These are phyloP conservation scores for Boechera stricta DNA, from an alignment of 345 rosid genomes.

Conservation along the genomic window DNA sequence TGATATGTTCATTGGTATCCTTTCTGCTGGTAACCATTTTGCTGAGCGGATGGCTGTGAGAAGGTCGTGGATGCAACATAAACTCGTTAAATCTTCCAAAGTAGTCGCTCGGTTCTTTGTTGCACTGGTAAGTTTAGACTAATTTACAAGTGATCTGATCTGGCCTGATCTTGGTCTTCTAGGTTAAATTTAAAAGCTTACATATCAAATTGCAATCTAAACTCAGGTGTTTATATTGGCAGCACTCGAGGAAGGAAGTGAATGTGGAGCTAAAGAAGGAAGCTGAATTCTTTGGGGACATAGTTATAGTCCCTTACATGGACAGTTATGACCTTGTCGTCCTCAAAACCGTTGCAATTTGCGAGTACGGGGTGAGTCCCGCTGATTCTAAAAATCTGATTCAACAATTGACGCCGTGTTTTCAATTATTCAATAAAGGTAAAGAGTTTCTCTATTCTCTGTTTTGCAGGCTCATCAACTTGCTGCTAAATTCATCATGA, in stretches of 20 bases:
- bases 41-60: slow-evolving; percentile 92
- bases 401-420: slow-evolving; percentile 1
- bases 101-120: slow-evolving; percentile 89
- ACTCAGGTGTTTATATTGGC: slow-evolving; percentile 2
- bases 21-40: slow-evolving; percentile 88
- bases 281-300: slow-evolving; percentile 81
- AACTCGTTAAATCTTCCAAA: slow-evolving; percentile 68
- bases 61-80: slow-evolving; percentile 91
- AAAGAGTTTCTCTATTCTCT: slow-evolving; percentile 10
- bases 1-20: slow-evolving; percentile 80
- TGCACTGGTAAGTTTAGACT: slow-evolving; percentile 61
- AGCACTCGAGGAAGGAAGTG: slow-evolving; percentile 80
- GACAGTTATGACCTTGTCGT: slow-evolving; percentile 83
- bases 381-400: neutral
- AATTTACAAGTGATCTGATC: slow-evolving; percentile 15
- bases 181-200: neutral
- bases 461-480: slow-evolving; percentile 59
- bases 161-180: neutral
- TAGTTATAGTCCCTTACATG: slow-evolving; percentile 77
- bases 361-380: slow-evolving; percentile 75
- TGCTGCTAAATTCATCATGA: slow-evolving; percentile 73
- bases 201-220: slow-evolving; percentile 15
- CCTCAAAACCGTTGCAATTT: slow-evolving; percentile 85
- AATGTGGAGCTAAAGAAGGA: slow-evolving; percentile 75
- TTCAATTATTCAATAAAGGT: neutral